Evolutionary conservation across 139 green algal genomes (phyloP).

Genomic region (Chlamydomonas applanata): DNA sequence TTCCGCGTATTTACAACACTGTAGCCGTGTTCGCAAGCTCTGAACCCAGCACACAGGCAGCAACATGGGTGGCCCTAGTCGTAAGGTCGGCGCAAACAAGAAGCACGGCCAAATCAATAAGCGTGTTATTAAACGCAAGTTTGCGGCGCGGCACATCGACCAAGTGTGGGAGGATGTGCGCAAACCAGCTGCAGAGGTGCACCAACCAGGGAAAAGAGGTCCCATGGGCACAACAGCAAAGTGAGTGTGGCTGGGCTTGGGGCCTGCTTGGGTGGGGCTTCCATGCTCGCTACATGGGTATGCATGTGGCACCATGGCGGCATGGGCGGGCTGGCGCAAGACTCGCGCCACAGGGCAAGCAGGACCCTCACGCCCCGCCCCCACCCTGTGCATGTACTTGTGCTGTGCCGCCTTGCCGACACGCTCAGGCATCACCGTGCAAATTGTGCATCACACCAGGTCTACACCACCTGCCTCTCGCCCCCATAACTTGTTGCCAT

Average conservation of each 20-base stretch:
- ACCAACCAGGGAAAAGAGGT: slow-evolving; percentile 54
- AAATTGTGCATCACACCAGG: too few relatives aligned
- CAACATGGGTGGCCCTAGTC: slow-evolving; percentile 12
- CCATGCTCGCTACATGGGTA: background rate
- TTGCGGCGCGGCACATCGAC: slow-evolving; percentile 70
- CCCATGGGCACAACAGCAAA: slow-evolving; percentile 69
- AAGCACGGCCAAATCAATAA: slow-evolving; percentile 51
- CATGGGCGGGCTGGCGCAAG: too few relatives aligned
- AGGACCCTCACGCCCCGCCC: too few relatives aligned
- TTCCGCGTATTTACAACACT: too few relatives aligned
- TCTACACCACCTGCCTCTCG: too few relatives aligned
- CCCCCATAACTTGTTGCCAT: too few relatives aligned
- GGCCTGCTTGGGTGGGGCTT: background rate
- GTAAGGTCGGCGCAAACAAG: slow-evolving; percentile 38
- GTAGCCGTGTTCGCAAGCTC: too few relatives aligned
- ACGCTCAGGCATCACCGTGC: too few relatives aligned
- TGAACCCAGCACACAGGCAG: too few relatives aligned
- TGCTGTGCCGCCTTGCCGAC: background rate
- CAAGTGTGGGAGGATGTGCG: slow-evolving; percentile 85
- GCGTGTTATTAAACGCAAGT: slow-evolving; percentile 42
- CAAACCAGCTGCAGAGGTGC: slow-evolving; percentile 54
- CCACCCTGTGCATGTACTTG: background rate
- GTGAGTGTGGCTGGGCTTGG: slow-evolving; percentile 30
- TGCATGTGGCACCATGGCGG: too few relatives aligned
- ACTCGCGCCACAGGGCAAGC: too few relatives aligned